These are phyloP conservation scores for Saururus chinensis DNA, from an alignment of 164 flowering plant species.

Conservation along the genomic window DNA sequence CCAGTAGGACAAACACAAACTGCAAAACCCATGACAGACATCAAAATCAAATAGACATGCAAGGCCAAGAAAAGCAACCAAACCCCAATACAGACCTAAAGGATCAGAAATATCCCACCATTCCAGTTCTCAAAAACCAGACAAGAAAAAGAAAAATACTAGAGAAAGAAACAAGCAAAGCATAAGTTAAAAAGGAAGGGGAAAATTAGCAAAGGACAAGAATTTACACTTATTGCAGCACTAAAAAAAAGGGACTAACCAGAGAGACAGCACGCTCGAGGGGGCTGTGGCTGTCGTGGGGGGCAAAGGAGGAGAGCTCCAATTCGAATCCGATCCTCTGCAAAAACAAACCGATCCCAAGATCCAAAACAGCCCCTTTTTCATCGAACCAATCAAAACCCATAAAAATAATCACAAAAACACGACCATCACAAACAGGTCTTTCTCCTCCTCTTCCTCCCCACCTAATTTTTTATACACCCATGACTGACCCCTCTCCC, in stretches of 20 bases:
- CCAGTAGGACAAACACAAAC: not conserved
- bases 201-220: constrained; percentile 3
- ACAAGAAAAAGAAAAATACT: not conserved
- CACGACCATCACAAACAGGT: constrained; percentile 12
- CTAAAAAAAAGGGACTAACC: constrained; percentile 17
- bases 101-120: not conserved
- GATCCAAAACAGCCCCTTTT: constrained; percentile 21
- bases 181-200: not conserved
- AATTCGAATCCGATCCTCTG: constrained; percentile 28
- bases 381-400: constrained; percentile 20
- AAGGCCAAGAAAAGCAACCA: not conserved
- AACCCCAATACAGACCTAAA: not conserved
- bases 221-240: not conserved
- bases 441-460: not conserved
- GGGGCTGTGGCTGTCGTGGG: constrained; percentile 36
- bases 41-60: no score
- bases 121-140: no score
- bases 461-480: no score
- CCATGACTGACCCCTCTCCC: no score
- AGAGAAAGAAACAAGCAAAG: not conserved
- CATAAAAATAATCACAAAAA: constrained; percentile 2
- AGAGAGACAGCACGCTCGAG: constrained; percentile 25
- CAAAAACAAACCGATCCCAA: constrained; percentile 53
- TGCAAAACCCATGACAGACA: not conserved
- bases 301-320: constrained; percentile 35